phyloP scores from a whole-genome alignment of 495 filamentous ascomycete genomes.

The Hyaloscypha finlandica region DNA sequence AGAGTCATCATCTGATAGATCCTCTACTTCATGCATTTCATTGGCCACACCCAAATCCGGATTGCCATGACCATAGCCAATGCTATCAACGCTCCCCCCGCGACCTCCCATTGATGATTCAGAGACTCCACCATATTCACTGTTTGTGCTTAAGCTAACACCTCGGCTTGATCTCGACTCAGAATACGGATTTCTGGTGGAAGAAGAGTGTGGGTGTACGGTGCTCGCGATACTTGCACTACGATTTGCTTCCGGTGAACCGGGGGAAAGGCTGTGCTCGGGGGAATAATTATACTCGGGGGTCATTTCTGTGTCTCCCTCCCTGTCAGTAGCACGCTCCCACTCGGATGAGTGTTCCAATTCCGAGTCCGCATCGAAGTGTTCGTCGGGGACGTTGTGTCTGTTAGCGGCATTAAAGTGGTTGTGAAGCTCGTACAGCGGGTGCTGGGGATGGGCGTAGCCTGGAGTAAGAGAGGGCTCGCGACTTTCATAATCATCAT shows the following conservation, averaged over 20 bases:
- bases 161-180: conserved; percentile 12
- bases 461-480: conserved; percentile 14
- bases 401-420: neutral
- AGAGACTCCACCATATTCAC: conserved; percentile 9
- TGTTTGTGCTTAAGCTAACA: conserved; percentile 17
- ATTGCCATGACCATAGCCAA: neutral
- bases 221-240: conserved; percentile 8
- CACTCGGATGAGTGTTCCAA: neutral
- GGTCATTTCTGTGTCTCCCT: conserved; percentile 36
- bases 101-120: neutral
- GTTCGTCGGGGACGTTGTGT: conserved; percentile 14
- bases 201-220: neutral
- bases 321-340: conserved; percentile 19
- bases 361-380: conserved; percentile 11
- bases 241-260: conserved; percentile 8
- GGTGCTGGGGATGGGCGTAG: conserved; percentile 8
- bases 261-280: too few species aligned
- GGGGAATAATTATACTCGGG: conserved; percentile 10
- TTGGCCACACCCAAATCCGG: conserved; percentile 24
- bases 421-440: neutral
- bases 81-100: neutral
- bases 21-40: conserved; percentile 25
- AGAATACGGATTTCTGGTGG: conserved; percentile 1
- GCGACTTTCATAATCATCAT: conserved; percentile 13
- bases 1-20: conserved; percentile 25